Evolutionary conservation across 2,329 filamentous ascomycete species (phyloP).

Genomic region (Nemania serpens): DNA sequence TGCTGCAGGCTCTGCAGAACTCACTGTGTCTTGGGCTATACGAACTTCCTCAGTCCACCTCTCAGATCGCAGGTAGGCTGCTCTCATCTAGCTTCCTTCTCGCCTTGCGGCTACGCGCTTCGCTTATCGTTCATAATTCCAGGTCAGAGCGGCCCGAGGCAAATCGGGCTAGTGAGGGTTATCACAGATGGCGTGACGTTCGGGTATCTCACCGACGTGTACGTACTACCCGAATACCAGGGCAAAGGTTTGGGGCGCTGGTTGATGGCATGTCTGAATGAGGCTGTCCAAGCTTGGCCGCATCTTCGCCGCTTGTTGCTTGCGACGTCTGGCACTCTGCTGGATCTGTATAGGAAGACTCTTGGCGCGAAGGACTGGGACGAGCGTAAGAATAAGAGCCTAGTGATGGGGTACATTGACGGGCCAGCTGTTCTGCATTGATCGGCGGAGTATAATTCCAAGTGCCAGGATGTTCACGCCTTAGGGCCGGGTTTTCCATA

Average conservation of each 20-base stretch:
- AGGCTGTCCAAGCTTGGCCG: conserved; percentile 52
- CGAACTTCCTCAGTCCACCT: conserved; percentile 40
- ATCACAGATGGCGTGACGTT: conserved; percentile 73
- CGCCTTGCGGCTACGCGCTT: not conserved
- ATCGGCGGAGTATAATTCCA: conserved; percentile 1
- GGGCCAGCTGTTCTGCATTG: conserved; percentile 32
- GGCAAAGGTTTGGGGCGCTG: conserved; percentile 58
- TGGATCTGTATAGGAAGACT: conserved; percentile 53
- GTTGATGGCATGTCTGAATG: conserved; percentile 56
- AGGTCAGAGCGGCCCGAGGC: conserved; percentile 32
- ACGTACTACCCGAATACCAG: conserved; percentile 54
- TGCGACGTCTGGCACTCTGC: conserved; percentile 47
- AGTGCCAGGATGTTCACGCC: conserved; percentile 28
- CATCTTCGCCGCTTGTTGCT: conserved; percentile 63
- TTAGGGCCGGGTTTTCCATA: conserved; percentile 69
- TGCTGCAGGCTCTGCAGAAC: conserved; percentile 59
- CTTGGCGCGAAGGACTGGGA: conserved; percentile 52
- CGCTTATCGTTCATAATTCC: conserved; percentile 11
- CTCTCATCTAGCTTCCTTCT: not conserved
- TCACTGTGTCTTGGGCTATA: conserved; percentile 67
- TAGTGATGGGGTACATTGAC: conserved; percentile 37
- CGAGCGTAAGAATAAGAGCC: conserved; percentile 49
- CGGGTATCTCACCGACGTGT: conserved; percentile 67
- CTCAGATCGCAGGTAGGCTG: conserved; percentile 41
- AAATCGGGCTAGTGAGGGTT: conserved; percentile 64